Evolutionary conservation across 1,284 basidiomycete genomes (phyloP).

Genomic region (Veloporphyrellus conicus): DNA sequence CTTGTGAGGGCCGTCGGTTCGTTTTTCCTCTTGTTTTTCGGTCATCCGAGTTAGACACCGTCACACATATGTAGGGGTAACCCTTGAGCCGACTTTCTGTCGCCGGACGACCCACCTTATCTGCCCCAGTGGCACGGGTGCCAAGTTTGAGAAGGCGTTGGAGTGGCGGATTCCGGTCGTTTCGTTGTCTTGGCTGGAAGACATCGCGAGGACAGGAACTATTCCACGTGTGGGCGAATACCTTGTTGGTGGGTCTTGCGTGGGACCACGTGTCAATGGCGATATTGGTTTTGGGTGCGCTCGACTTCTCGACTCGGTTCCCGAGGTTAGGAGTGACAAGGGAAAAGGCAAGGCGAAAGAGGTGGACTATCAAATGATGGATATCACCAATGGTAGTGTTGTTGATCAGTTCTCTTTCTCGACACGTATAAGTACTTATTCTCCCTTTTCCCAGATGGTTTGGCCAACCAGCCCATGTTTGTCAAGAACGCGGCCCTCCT

Average conservation of each 20-base stretch:
- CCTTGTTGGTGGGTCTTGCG: slow-evolving; percentile 16
- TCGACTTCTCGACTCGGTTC: background rate
- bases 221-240: slow-evolving; percentile 34
- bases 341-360: slow-evolving; percentile 33
- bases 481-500: slow-evolving; percentile 21
- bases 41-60: background rate
- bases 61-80: slow-evolving; percentile 43
- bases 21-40: slow-evolving; percentile 11
- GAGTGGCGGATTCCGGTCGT: slow-evolving; percentile 68
- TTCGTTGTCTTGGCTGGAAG: slow-evolving; percentile 57
- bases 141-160: slow-evolving; percentile 67
- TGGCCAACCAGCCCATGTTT: slow-evolving; percentile 15
- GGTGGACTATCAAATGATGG: slow-evolving; percentile 29
- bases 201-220: slow-evolving; percentile 45
- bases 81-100: slow-evolving; percentile 54
- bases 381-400: slow-evolving; percentile 35
- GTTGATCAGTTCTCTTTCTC: background rate
- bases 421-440: background rate
- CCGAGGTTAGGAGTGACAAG: slow-evolving; percentile 8
- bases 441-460: slow-evolving; percentile 1
- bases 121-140: slow-evolving; percentile 62
- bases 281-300: background rate
- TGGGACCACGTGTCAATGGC: background rate
- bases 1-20: slow-evolving; percentile 62
- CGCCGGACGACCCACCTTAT: slow-evolving; percentile 65